phyloP scores from a whole-genome alignment of 129 eudicot genomes.

The Erigeron canadensis region DNA sequence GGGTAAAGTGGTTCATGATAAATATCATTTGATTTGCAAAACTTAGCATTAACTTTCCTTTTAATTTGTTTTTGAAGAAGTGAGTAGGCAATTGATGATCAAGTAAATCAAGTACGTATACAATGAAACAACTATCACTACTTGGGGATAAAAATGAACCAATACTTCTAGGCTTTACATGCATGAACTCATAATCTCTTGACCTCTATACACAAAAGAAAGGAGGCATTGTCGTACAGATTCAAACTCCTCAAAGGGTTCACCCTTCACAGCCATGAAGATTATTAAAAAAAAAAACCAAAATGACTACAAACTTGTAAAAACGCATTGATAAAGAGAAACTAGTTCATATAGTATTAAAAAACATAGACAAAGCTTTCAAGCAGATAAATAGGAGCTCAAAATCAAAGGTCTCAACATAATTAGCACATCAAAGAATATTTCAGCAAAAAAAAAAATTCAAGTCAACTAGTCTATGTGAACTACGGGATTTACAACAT shows the following conservation, averaged over 20 bases:
- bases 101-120: no score
- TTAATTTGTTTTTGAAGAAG: neutral
- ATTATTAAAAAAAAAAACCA: neutral
- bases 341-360: neutral
- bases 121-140: no score
- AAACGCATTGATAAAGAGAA: neutral
- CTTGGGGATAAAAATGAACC: no score
- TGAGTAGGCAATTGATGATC: neutral
- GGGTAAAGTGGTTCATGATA: neutral
- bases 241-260: neutral
- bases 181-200: neutral
- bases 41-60: neutral
- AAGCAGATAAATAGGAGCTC: neutral
- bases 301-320: neutral
- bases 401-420: neutral
- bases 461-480: neutral
- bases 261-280: neutral
- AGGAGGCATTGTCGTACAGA: neutral
- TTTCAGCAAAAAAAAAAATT: no score
- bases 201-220: neutral
- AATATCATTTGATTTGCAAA: neutral
- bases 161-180: neutral
- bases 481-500: neutral
- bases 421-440: neutral
- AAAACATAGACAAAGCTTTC: neutral